Conservation (phyloP, 148 eudicot genomes). For the Euryodendron excelsum region DNA sequence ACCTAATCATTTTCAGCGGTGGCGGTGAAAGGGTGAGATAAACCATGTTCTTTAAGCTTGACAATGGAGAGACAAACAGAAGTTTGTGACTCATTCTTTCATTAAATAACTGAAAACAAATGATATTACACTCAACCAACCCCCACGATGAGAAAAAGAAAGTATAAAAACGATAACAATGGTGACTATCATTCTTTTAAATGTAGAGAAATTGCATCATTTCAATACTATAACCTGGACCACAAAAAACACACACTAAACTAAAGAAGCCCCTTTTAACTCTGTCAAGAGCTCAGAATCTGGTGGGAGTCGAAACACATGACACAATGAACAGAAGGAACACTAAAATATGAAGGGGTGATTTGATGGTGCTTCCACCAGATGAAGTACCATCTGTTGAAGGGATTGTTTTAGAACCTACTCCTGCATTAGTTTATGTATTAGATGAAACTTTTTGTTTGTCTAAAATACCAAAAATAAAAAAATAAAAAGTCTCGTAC, state of each 20-base stretch:
- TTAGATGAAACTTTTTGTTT: not conserved
- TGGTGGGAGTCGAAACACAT: constrained; percentile 9
- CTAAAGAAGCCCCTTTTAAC: too few species aligned
- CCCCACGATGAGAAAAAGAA: too few species aligned
- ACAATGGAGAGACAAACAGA: not conserved
- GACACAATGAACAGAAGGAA: constrained; percentile 9
- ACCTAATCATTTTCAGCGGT: too few species aligned
- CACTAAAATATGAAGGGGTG: not conserved
- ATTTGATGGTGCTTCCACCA: not conserved
- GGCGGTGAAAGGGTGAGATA: not conserved
- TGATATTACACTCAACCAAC: too few species aligned
- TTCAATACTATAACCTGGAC: too few species aligned
- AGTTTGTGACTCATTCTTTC: not conserved
- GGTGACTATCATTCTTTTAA: too few species aligned
- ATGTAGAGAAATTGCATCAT: too few species aligned
- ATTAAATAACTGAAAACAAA: too few species aligned
- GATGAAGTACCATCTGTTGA: constrained; percentile 11
- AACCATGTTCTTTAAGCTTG: not conserved
- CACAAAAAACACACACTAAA: too few species aligned
- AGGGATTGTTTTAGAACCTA: constrained; percentile 23
- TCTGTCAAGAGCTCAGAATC: constrained; percentile 2
- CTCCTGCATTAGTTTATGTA: constrained; percentile 10
- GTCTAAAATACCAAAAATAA: too few species aligned
- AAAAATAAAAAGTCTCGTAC: not conserved
- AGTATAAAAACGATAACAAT: too few species aligned